phyloP scores from a whole-genome alignment of 2,329 filamentous ascomycete species.

The Diplodia mutila region DNA sequence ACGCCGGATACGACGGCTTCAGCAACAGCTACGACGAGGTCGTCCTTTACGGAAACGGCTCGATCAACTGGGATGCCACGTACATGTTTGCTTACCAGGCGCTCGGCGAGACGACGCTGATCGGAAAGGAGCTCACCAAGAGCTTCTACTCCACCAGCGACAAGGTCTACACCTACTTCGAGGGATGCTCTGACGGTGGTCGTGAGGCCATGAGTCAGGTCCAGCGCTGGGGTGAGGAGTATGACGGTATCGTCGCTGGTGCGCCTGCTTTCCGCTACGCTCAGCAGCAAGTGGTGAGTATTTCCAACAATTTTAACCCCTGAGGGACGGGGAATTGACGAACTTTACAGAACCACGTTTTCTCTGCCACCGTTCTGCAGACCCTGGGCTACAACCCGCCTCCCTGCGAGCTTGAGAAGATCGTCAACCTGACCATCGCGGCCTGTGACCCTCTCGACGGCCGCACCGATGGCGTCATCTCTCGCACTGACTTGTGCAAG shows the following conservation, averaged over 20 bases:
- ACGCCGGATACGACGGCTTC: conserved; percentile 57
- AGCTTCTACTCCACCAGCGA: conserved; percentile 41
- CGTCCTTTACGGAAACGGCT: conserved; percentile 49
- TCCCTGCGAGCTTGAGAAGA: conserved; percentile 54
- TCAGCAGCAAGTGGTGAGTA: conserved; percentile 47
- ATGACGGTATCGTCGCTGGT: conserved; percentile 52
- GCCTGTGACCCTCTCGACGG: conserved; percentile 62
- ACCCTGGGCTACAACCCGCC: conserved; percentile 48
- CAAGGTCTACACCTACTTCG: conserved; percentile 54
- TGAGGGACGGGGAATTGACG: not conserved
- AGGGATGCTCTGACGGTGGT: conserved; percentile 60
- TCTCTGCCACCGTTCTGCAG: conserved; percentile 45
- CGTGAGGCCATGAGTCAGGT: conserved; percentile 55
- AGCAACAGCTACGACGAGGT: conserved; percentile 43
- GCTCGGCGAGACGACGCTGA: conserved; percentile 55
- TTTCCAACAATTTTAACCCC: not conserved
- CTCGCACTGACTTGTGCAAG: conserved; percentile 54
- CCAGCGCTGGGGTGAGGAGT: conserved; percentile 55
- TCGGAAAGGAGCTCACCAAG: conserved; percentile 51
- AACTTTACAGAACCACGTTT: conserved; percentile 42
- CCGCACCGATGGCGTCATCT: conserved; percentile 57
- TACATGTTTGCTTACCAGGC: conserved; percentile 58
- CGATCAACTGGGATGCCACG: conserved; percentile 55
- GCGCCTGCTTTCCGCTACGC: conserved; percentile 54
- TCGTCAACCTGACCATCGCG: conserved; percentile 59